A percentile compares a stretch with the other conserved stretches of the same genome.
Conservation (phyloP, 116 monocot species). For the Papilionanthe hybrid region DNA sequence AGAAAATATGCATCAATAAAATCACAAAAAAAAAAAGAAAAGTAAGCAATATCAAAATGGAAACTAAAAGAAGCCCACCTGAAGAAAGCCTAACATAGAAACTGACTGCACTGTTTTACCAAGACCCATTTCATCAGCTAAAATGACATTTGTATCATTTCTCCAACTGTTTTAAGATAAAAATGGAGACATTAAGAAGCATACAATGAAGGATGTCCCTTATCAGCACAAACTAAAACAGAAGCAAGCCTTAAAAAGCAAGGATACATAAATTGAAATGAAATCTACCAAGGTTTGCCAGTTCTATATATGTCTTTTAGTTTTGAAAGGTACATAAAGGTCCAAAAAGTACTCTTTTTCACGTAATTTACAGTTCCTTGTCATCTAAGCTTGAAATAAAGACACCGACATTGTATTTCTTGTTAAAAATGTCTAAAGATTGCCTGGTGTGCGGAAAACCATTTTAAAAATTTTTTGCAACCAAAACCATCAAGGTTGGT, state of each 20-base stretch:
- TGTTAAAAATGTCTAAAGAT: background rate
- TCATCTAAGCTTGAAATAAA: background rate
- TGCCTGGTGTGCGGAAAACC: background rate
- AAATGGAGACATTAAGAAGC: background rate
- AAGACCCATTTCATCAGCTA: constrained; percentile 99
- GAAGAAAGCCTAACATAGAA: constrained; percentile 94
- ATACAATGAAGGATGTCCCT: background rate
- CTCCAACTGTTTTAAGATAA: constrained; percentile 61
- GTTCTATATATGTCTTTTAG: background rate
- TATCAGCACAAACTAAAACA: background rate
- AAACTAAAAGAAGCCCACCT: constrained; percentile 35
- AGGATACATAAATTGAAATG: background rate
- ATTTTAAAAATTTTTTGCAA: background rate
- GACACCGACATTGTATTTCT: background rate
- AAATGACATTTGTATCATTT: constrained; percentile 97
- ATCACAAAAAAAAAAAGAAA: background rate
- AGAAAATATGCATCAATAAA: background rate
- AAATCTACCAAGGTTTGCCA: background rate
- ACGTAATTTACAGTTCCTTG: background rate
- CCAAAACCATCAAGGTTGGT: background rate
- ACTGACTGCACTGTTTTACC: constrained; percentile 98
- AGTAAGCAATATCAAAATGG: background rate
- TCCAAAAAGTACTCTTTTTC: background rate
- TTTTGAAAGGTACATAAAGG: background rate
- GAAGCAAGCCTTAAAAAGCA: background rate